A percentile compares a stretch with the other conserved stretches of the same genome.
Evolutionary conservation across 495 filamentous ascomycete genomes (phyloP).

Genomic region (Neurospora terricola): DNA sequence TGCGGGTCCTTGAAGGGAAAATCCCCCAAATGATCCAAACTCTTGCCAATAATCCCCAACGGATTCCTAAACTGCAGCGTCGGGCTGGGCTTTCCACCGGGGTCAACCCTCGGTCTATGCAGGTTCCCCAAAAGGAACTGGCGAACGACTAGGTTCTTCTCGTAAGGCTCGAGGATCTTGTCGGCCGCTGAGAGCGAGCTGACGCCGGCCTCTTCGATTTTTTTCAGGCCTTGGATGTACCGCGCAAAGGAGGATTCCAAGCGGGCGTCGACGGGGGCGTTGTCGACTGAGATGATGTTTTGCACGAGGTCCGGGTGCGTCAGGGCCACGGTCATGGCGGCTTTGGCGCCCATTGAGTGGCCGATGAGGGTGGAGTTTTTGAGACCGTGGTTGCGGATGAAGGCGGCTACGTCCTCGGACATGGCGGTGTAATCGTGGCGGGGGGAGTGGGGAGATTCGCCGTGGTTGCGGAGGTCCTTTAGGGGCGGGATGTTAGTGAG

Average conservation of each 20-base stretch:
- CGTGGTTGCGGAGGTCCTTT: constrained; percentile 91
- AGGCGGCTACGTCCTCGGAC: constrained; percentile 76
- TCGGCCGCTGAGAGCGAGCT: constrained; percentile 69
- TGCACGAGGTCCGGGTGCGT: constrained; percentile 51
- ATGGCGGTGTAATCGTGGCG: constrained; percentile 77
- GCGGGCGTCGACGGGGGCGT: constrained; percentile 74
- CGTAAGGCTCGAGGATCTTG: constrained; percentile 66
- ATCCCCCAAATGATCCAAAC: constrained; percentile 55
- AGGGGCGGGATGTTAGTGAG: neutral
- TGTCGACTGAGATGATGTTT: constrained; percentile 77
- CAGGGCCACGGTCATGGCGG: constrained; percentile 82
- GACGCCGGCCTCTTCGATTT: constrained; percentile 58
- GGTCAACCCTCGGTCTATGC: constrained; percentile 30
- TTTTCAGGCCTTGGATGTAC: constrained; percentile 79
- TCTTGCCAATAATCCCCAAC: constrained; percentile 25
- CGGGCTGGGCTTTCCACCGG: neutral
- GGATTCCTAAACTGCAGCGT: constrained; percentile 38
- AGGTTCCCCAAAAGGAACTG: constrained; percentile 95
- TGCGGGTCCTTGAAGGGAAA: constrained; percentile 71
- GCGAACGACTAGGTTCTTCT: constrained; percentile 64
- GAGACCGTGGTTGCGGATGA: constrained; percentile 66
- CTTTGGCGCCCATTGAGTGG: constrained; percentile 97
- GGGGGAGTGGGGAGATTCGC: constrained; percentile 69
- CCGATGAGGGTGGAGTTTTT: constrained; percentile 69
- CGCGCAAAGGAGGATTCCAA: constrained; percentile 64